These are phyloP conservation scores for Claviceps pazoutovae DNA, from an alignment of 2,329 filamentous ascomycete genomes.

Conservation along the genomic window DNA sequence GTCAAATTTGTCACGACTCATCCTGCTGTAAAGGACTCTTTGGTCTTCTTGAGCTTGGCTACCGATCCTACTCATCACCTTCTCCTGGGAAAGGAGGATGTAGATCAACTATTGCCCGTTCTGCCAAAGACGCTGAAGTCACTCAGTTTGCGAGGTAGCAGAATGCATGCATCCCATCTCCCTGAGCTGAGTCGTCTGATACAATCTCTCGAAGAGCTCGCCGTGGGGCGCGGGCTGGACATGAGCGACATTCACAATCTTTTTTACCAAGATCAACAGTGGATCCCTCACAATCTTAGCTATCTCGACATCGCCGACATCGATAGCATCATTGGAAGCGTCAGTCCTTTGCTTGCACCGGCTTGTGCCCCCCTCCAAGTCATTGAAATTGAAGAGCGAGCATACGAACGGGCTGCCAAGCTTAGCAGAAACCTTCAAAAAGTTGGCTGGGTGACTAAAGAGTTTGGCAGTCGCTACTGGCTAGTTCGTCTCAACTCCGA, in stretches of 20 bases:
- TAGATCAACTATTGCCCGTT: slow-evolving; percentile 49
- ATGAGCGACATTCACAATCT: slow-evolving; percentile 51
- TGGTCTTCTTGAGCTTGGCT: slow-evolving; percentile 61
- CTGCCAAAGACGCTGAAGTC: slow-evolving; percentile 57
- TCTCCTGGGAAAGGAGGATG: slow-evolving; percentile 50
- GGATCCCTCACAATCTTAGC: slow-evolving; percentile 44
- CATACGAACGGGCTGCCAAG: slow-evolving; percentile 51
- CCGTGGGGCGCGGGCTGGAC: slow-evolving; percentile 53
- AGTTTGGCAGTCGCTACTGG: slow-evolving; percentile 53
- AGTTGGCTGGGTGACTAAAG: slow-evolving; percentile 56
- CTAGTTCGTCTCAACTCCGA: slow-evolving; percentile 42
- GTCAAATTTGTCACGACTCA: slow-evolving; percentile 59
- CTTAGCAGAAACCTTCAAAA: slow-evolving; percentile 44
- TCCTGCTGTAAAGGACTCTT: slow-evolving; percentile 47
- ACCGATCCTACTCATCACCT: slow-evolving; percentile 60
- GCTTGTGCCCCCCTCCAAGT: slow-evolving; percentile 58
- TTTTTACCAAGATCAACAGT: slow-evolving; percentile 38
- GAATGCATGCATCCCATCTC: slow-evolving; percentile 52
- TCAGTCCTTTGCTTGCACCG: slow-evolving; percentile 44
- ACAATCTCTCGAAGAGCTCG: slow-evolving; percentile 61
- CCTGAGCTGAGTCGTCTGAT: slow-evolving; percentile 49
- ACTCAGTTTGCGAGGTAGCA: slow-evolving; percentile 62
- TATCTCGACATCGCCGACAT: slow-evolving; percentile 65
- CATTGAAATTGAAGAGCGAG: slow-evolving; percentile 58
- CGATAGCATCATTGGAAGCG: slow-evolving; percentile 40